A percentile compares a stretch with the other conserved stretches of the same genome.
Evolutionary conservation across 345 rosid genomes (phyloP).

Genomic region (Moricandia moricandioides): DNA sequence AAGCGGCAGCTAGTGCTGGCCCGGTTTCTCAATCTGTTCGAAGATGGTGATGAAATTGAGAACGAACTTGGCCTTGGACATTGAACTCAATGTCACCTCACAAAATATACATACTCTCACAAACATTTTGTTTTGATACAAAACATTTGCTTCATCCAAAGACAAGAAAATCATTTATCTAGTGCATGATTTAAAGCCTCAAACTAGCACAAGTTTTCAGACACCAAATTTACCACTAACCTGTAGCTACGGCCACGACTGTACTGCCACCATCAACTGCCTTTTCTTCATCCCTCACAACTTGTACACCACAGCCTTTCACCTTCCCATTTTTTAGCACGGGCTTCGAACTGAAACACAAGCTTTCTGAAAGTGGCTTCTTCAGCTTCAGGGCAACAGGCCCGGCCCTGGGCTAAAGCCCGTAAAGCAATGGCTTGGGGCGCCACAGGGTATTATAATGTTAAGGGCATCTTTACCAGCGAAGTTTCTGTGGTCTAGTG

Average conservation of each 20-base stretch:
- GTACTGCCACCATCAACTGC: too few species aligned
- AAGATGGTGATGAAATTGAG: constrained; percentile 84
- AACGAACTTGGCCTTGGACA: constrained; percentile 70
- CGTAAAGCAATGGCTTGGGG: too few species aligned
- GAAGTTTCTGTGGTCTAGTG: too few species aligned
- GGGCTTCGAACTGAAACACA: too few species aligned
- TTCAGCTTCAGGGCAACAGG: not conserved
- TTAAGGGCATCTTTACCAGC: too few species aligned
- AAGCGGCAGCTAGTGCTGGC: constrained; percentile 85
- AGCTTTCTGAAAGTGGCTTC: not conserved
- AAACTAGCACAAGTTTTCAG: not conserved
- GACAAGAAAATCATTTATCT: not conserved
- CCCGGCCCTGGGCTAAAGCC: too few species aligned
- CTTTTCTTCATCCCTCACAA: too few species aligned
- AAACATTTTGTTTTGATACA: not conserved
- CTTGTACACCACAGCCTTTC: too few species aligned
- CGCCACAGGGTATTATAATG: too few species aligned
- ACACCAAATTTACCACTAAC: not conserved
- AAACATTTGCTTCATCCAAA: too few species aligned
- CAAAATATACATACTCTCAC: constrained; percentile 14
- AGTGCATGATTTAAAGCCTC: not conserved
- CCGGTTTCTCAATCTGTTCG: constrained; percentile 78
- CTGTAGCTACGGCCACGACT: not conserved
- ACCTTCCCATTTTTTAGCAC: too few species aligned
- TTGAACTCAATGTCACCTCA: not conserved